Evolutionary conservation across 345 rosid species (phyloP).

Genomic region (Turritis glabra): DNA sequence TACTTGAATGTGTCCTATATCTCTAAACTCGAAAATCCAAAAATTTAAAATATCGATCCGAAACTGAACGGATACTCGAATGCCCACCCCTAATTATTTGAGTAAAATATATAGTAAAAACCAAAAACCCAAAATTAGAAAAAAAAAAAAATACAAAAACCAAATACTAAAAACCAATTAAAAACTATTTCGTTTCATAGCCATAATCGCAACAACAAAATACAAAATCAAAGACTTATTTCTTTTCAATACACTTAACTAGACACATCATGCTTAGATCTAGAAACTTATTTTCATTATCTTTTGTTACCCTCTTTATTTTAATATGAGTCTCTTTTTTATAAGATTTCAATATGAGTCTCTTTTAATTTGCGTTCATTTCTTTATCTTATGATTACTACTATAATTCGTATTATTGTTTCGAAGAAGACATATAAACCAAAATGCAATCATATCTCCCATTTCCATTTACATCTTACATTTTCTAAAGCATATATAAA

Average conservation of each 20-base stretch:
- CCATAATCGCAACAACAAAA: neutral
- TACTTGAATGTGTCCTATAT: too few species aligned
- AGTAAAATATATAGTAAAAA: too few species aligned
- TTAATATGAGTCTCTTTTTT: constrained; percentile 12
- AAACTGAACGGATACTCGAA: too few species aligned
- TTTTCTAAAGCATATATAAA: neutral
- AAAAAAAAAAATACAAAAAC: too few species aligned
- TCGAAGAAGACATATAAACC: constrained; percentile 75
- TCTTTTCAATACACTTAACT: neutral
- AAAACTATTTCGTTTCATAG: neutral
- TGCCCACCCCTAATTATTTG: too few species aligned
- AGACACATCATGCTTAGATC: constrained; percentile 22
- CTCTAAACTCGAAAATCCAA: too few species aligned
- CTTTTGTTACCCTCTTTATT: neutral
- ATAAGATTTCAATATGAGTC: neutral
- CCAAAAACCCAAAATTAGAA: too few species aligned
- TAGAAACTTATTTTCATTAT: constrained; percentile 12
- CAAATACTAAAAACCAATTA: too few species aligned
- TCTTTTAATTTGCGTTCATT: constrained; percentile 43
- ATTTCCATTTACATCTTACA: constrained; percentile 37
- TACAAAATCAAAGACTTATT: neutral
- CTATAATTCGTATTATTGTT: constrained; percentile 57
- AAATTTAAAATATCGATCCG: too few species aligned
- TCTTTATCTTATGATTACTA: constrained; percentile 55
- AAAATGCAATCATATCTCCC: constrained; percentile 54